phyloP scores from a whole-genome alignment of 2,329 filamentous ascomycete genomes.

The Paraconiothyrium brasiliense region DNA sequence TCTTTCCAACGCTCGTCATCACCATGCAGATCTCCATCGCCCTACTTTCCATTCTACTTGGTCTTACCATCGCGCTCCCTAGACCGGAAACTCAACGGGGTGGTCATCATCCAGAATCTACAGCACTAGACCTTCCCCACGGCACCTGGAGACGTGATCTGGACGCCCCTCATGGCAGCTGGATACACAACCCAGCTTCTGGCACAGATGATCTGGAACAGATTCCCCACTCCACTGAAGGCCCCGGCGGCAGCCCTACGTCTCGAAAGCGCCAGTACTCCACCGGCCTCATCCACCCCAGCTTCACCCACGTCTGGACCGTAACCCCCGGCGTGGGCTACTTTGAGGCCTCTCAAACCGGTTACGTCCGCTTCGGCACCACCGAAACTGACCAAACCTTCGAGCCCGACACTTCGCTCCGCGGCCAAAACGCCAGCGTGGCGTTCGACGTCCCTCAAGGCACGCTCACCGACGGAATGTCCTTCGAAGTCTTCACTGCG shows the following conservation, averaged over 20 bases:
- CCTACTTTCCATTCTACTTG: neutral
- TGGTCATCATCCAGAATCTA: neutral
- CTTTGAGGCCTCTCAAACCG: neutral
- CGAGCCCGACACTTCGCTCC: neutral
- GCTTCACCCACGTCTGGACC: no score
- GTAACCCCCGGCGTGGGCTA: neutral
- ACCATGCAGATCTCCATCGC: neutral
- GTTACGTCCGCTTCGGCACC: neutral
- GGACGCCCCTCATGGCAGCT: neutral
- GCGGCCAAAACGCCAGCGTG: neutral
- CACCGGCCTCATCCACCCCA: neutral
- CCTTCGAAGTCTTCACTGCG: neutral
- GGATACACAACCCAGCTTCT: no score
- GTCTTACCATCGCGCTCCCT: neutral
- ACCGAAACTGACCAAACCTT: neutral
- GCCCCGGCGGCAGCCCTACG: no score
- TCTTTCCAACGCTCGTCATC: neutral
- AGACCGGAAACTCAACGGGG: neutral
- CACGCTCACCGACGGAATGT: neutral
- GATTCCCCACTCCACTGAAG: no score
- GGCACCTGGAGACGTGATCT: neutral
- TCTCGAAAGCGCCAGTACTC: neutral
- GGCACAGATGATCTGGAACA: no score
- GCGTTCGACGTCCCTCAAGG: neutral
- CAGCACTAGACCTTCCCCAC: no score